Percentiles rank a stretch among this genome's conserved stretches.
Evolutionary conservation across 257 asterid genomes (phyloP).

Genomic region (Ophiorrhiza pumila): DNA sequence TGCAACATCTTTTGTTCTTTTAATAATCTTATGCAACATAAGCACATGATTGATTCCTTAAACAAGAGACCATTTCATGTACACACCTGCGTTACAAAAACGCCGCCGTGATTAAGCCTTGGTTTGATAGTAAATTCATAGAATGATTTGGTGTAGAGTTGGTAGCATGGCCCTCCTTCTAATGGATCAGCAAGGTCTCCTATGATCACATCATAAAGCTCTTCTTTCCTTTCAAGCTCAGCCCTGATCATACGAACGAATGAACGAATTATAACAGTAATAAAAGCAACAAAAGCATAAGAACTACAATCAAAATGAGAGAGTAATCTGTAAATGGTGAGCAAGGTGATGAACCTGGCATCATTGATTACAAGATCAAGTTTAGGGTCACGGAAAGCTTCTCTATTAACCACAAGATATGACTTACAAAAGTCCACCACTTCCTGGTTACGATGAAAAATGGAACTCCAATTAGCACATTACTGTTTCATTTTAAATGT

Average conservation of each 20-base stretch:
- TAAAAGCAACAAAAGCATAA: background rate
- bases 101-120: constrained; percentile 58
- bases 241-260: constrained; percentile 43
- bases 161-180: constrained; percentile 95
- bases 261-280: background rate
- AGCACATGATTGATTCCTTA: background rate
- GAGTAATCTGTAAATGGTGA: background rate
- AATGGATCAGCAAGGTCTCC: constrained; percentile 97
- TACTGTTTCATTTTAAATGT: background rate
- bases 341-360: constrained; percentile 54
- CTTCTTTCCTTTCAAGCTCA: constrained; percentile 77
- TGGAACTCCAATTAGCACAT: background rate
- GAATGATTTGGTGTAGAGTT: constrained; percentile 91
- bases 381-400: constrained; percentile 73
- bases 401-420: constrained; percentile 65
- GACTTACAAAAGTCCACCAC: constrained; percentile 90
- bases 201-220: constrained; percentile 71
- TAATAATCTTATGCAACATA: background rate
- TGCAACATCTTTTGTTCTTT: too few relatives aligned
- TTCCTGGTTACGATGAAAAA: constrained; percentile 48
- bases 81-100: constrained; percentile 87
- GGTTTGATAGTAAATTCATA: constrained; percentile 70
- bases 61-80: background rate
- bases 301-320: background rate
- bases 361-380: constrained; percentile 75